Evolutionary conservation across 495 filamentous ascomycete genomes (phyloP).

Genomic region (Cladorrhinum samala): DNA sequence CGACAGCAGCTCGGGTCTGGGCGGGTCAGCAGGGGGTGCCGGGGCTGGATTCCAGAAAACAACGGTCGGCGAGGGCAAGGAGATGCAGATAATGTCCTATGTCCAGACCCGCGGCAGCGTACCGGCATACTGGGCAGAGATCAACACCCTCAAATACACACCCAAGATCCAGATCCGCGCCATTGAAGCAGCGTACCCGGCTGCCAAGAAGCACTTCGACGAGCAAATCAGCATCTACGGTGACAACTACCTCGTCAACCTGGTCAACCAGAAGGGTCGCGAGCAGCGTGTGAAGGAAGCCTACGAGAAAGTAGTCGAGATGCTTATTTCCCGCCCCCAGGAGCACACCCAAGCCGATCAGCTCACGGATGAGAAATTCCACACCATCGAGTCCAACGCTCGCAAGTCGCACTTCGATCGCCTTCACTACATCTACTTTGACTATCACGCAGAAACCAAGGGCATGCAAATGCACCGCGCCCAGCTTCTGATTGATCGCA

Average conservation of each 20-base stretch:
- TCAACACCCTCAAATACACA: conserved; percentile 83
- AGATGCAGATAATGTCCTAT: conserved; percentile 85
- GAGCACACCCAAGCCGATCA: conserved; percentile 54
- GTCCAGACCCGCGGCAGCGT: conserved; percentile 95
- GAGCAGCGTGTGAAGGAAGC: conserved; percentile 82
- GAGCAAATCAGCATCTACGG: conserved; percentile 91
- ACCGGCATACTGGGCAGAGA: conserved; percentile 89
- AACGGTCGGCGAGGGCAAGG: conserved; percentile 51
- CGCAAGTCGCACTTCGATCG: conserved; percentile 59
- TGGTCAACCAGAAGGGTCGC: conserved; percentile 90
- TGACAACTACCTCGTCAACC: conserved; percentile 92
- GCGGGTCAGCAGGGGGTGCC: conserved; percentile 73
- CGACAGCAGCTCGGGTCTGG: conserved; percentile 61
- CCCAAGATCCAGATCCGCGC: conserved; percentile 82
- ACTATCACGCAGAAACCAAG: conserved; percentile 97
- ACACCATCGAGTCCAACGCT: conserved; percentile 59
- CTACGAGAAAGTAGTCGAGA: conserved; percentile 80
- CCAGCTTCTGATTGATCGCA: conserved; percentile 72
- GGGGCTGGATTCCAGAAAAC: conserved; percentile 58
- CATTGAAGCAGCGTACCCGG: conserved; percentile 71
- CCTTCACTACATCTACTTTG: conserved; percentile 94
- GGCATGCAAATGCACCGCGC: conserved; percentile 89
- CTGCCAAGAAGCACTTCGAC: conserved; percentile 78
- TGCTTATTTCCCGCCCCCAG: conserved; percentile 60
- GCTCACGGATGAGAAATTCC: conserved; percentile 71